A percentile compares a stretch with the other conserved stretches of the same genome.
Evolutionary conservation across 768 basidiomycete genomes (phyloP).

Genomic region (Mycena maculata): DNA sequence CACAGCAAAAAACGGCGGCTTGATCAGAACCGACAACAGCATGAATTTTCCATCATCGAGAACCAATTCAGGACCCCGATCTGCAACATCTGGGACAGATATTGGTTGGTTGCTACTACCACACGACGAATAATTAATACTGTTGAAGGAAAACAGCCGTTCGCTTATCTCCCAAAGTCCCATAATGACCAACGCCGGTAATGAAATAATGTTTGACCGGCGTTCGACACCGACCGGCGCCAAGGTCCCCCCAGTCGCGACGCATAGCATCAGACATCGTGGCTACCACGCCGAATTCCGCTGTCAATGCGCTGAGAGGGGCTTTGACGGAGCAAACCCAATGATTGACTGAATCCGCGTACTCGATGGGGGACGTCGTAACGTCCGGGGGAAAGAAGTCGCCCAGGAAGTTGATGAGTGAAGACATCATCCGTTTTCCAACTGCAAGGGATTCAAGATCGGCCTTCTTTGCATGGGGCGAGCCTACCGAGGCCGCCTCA

Average conservation of each 20-base stretch:
- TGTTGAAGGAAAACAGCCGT: not conserved
- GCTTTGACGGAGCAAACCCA: conserved; percentile 7
- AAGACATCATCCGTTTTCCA: not conserved
- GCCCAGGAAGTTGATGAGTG: not conserved
- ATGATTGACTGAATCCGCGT: not conserved
- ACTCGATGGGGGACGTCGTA: not conserved
- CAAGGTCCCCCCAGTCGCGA: not conserved
- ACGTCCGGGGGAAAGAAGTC: not conserved
- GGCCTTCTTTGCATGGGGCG: too few relatives aligned
- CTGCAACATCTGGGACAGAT: too few relatives aligned
- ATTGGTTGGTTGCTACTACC: too few relatives aligned
- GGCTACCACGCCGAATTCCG: not conserved
- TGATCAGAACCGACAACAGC: too few relatives aligned
- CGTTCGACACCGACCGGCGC: not conserved
- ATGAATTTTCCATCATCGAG: too few relatives aligned
- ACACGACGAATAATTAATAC: too few relatives aligned
- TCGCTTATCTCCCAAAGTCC: not conserved
- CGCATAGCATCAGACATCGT: not conserved
- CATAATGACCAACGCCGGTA: not conserved
- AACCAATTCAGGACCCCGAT: too few relatives aligned
- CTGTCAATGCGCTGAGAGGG: not conserved
- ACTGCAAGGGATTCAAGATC: not conserved
- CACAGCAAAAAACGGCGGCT: too few relatives aligned
- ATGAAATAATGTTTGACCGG: not conserved
- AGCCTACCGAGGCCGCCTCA: not conserved